phyloP scores from a whole-genome alignment of 768 basidiomycete species.

The Suillus hirtellus region DNA sequence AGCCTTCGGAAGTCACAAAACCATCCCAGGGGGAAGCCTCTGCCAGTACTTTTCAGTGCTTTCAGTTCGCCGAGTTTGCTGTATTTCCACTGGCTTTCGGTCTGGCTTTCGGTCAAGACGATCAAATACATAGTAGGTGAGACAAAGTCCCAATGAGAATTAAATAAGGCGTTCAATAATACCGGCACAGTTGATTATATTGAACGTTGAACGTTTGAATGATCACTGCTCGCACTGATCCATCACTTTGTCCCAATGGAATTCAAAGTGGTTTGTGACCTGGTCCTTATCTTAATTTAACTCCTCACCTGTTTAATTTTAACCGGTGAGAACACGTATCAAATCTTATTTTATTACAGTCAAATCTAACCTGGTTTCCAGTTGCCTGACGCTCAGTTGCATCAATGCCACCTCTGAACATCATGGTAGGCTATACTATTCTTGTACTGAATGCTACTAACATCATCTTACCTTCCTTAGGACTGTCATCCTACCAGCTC shows the following conservation, averaged over 20 bases:
- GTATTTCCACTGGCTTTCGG: background rate
- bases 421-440: constrained; percentile 72
- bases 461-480: constrained; percentile 75
- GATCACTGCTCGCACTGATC: background rate
- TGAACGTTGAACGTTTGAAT: background rate
- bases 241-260: background rate
- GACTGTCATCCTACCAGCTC: constrained; percentile 54
- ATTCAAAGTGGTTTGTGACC: background rate
- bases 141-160: background rate
- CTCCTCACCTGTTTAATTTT: no score
- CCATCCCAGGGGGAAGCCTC: no score
- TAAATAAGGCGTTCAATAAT: background rate
- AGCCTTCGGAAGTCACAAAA: no score
- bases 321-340: no score
- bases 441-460: constrained; percentile 90
- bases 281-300: background rate
- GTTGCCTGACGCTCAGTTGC: constrained; percentile 10
- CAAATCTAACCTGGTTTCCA: no score
- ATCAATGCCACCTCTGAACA: constrained; percentile 45
- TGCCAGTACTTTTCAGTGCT: no score
- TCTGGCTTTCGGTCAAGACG: background rate
- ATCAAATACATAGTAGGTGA: background rate
- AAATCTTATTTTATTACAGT: background rate
- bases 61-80: no score
- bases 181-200: background rate